A percentile compares a stretch with the other conserved stretches of the same genome.
phyloP scores from a whole-genome alignment of 257 asterid genomes.

The Gentiana dahurica region DNA sequence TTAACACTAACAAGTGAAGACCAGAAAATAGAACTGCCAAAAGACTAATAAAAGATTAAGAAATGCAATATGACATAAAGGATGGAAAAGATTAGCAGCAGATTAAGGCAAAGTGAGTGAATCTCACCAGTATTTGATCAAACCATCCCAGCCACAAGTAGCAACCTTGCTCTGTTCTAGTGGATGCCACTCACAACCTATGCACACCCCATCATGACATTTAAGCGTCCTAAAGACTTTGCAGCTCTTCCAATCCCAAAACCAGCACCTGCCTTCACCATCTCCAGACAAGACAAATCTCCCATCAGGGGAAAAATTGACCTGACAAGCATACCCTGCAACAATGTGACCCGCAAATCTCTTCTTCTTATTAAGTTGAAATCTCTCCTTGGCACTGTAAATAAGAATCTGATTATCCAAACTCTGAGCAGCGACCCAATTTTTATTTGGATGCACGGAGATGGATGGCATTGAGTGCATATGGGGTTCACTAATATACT shows the following conservation, averaged over 20 bases:
- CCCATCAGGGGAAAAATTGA: slow-evolving; percentile 97
- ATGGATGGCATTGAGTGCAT: slow-evolving; percentile 99
- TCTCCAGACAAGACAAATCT: slow-evolving; percentile 96
- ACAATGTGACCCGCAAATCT: slow-evolving; percentile 93
- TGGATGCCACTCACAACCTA: slow-evolving; percentile 95
- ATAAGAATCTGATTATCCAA: slow-evolving; percentile 98
- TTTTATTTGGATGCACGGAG: slow-evolving; percentile 76
- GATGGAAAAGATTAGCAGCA: background rate
- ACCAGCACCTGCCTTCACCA: slow-evolving; percentile 98
- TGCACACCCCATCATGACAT: slow-evolving; percentile 96
- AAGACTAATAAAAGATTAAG: background rate
- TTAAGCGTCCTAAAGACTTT: slow-evolving; percentile 58
- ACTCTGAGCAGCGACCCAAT: slow-evolving; percentile 98
- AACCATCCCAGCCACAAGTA: slow-evolving; percentile 99
- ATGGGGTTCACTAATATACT: slow-evolving; percentile 96
- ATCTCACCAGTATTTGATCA: slow-evolving; percentile 92
- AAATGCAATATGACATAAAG: background rate
- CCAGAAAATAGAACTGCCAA: background rate
- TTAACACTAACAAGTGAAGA: background rate
- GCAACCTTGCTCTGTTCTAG: slow-evolving; percentile 99
- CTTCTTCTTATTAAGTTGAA: slow-evolving; percentile 96
- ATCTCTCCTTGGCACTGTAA: slow-evolving; percentile 86
- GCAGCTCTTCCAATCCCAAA: slow-evolving; percentile 99
- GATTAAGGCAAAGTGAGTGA: slow-evolving; percentile 1
- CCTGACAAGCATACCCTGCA: slow-evolving; percentile 99